Base-by-base conservation (phyloP, 108 stramenopile genomes). In the Cyclotella choctawhatcheeana region DNA sequence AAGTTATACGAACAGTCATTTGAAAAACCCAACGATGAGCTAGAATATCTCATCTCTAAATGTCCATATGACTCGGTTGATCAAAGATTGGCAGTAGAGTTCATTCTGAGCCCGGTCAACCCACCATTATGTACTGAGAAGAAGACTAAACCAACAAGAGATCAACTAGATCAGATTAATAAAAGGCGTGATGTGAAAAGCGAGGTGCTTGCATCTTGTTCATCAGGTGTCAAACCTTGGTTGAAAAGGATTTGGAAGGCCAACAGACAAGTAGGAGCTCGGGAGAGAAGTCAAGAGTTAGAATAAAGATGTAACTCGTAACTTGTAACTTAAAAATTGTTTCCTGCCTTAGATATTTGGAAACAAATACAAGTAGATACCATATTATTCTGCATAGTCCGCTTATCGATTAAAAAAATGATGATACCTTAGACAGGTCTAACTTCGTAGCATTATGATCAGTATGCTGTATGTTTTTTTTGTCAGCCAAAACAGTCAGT, bases 231-330 rank as follows among this genome's bases (percentile, higher is more conserved):
- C 1, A 58, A 80, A 29, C 69, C 76, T 44, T 67, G 60, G 66
- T 55, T 84, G 34, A 80, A 77, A 43, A 65, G 70, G 50, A 84
- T 84, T 30, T 73, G 79, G 65, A 81, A 84, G 70, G 67, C 64
- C 13, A 63, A 69, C 7, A 84, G 73, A 34, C 44, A 81, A 55
- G 72, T 78, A 48, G 48, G 55, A 14, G 55, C 55, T 58, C 79
- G 60, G 81, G 55, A 78, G 31, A 71, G 77, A 51, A 40, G 12
- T 40, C 12, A 8, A 12, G 37, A 40, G 37, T n/a, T n/a, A n/a
- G n/a, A n/a, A n/a, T n/a, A n/a, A n/a, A n/a, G n/a, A n/a, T n/a
- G n/a, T n/a, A n/a, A n/a, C n/a, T n/a, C n/a, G n/a, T n/a, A n/a
- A n/a, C n/a, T n/a, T n/a, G n/a, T n/a, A n/a, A n/a, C n/a, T n/a